phyloP scores from a whole-genome alignment of 352 stramenopile species.

The Globisporangium carolinianum region DNA sequence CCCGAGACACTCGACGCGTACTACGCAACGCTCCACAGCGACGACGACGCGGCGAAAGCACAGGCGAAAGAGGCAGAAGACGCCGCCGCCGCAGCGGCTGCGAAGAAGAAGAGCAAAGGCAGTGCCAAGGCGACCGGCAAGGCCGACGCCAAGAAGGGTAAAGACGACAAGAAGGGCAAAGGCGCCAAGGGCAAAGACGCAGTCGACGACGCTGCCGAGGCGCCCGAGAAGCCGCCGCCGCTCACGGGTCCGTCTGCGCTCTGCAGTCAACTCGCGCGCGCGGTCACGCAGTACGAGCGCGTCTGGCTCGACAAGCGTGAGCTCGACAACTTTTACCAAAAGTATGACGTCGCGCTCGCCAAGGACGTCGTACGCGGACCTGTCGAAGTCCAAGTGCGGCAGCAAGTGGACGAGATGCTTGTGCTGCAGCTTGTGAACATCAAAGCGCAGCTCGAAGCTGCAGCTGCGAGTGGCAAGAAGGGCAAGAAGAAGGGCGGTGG shows the following conservation, averaged over 20 bases:
- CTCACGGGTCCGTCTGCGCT: constrained; percentile 85
- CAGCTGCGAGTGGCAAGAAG: constrained; percentile 58
- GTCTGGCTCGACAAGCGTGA: constrained; percentile 88
- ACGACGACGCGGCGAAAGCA: constrained; percentile 36
- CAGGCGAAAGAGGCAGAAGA: constrained; percentile 55
- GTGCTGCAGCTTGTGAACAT: constrained; percentile 93
- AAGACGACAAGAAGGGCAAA: constrained; percentile 46
- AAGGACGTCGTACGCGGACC: constrained; percentile 87
- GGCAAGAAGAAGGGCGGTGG: constrained; percentile 23
- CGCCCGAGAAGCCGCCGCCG: constrained; percentile 73
- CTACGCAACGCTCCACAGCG: constrained; percentile 56
- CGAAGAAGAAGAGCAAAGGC: constrained; percentile 34
- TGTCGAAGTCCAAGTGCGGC: constrained; percentile 81
- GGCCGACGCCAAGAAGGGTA: constrained; percentile 46
- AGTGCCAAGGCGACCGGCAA: constrained; percentile 44
- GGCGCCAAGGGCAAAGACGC: constrained; percentile 30
- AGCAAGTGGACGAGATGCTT: constrained; percentile 92
- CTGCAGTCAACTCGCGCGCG: constrained; percentile 60
- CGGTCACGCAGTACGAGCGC: constrained; percentile 67
- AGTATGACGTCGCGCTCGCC: constrained; percentile 89
- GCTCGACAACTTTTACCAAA: constrained; percentile 89
- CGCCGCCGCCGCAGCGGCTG: constrained; percentile 3
- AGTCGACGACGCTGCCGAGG: constrained; percentile 26
- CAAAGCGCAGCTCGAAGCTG: constrained; percentile 82
- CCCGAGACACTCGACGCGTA: constrained; percentile 88